Conservation (phyloP, 1,139 yeast species). For the Candida albicans region DNA sequence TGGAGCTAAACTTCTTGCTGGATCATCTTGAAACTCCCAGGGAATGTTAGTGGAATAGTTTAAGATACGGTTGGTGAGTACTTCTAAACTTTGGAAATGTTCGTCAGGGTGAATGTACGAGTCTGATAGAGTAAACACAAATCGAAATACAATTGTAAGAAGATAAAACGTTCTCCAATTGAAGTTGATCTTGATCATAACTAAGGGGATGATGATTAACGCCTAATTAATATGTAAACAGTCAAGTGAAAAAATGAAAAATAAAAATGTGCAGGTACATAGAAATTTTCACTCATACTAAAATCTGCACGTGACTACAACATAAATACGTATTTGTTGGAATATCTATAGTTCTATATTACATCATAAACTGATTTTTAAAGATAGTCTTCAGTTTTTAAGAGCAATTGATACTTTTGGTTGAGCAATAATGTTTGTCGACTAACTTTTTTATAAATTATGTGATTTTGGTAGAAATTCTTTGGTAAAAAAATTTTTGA, state of each 20-base stretch:
- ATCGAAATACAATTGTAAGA: slow-evolving; percentile 46
- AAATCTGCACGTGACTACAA: too few relatives aligned
- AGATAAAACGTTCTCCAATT: slow-evolving; percentile 51
- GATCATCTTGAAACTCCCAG: slow-evolving; percentile 78
- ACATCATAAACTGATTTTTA: too few relatives aligned
- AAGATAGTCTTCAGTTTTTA: too few relatives aligned
- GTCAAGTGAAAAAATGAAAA: neutral
- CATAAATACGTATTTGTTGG: too few relatives aligned
- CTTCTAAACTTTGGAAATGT: slow-evolving; percentile 86
- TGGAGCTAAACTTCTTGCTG: slow-evolving; percentile 76
- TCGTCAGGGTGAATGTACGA: slow-evolving; percentile 98
- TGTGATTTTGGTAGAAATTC: too few relatives aligned
- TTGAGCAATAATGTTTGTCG: too few relatives aligned
- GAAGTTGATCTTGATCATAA: slow-evolving; percentile 9
- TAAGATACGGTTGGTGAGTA: slow-evolving; percentile 51
- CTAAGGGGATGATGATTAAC: neutral
- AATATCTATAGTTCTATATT: too few relatives aligned
- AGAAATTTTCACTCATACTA: too few relatives aligned
- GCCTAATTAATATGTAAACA: neutral
- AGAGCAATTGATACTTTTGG: too few relatives aligned
- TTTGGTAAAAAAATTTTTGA: too few relatives aligned
- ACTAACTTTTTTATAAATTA: too few relatives aligned
- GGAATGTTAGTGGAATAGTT: slow-evolving; percentile 56
- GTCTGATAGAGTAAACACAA: slow-evolving; percentile 62
- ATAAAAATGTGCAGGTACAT: neutral